Percentiles rank a stretch among this genome's conserved stretches.
These are phyloP conservation scores for Globisporangium recalcitrans DNA, from an alignment of 352 stramenopile species.

Conservation along the genomic window DNA sequence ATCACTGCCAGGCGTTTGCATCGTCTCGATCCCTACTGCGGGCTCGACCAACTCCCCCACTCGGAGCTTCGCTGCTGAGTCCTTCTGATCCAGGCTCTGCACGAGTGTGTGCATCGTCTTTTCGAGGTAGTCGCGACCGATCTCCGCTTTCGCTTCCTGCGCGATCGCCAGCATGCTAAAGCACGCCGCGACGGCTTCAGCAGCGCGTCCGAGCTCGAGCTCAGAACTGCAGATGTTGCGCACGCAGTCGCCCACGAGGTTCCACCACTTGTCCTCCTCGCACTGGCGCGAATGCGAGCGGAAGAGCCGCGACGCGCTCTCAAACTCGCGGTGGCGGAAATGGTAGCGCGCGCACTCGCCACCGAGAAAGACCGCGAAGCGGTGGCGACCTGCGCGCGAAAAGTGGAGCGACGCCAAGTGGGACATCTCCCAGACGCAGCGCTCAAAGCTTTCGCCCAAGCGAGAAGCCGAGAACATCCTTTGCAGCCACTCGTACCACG, in stretches of 20 bases:
- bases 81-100: conserved; percentile 26
- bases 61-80: conserved; percentile 25
- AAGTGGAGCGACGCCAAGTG: conserved; percentile 75
- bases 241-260: conserved; percentile 46
- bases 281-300: conserved; percentile 63
- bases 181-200: conserved; percentile 49
- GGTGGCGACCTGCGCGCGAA: conserved; percentile 58
- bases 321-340: conserved; percentile 43
- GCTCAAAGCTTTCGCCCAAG: conserved; percentile 34
- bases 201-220: conserved; percentile 42
- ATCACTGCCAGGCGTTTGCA: conserved; percentile 31
- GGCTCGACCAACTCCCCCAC: conserved; percentile 57
- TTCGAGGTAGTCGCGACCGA: conserved; percentile 44
- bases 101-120: conserved; percentile 45
- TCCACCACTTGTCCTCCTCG: conserved; percentile 76
- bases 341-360: conserved; percentile 68
- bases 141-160: conserved; percentile 37
- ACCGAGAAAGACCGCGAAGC: conserved; percentile 74
- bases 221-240: conserved; percentile 53
- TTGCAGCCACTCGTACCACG: conserved; percentile 58
- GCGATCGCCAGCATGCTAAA: conserved; percentile 60
- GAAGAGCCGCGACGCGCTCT: conserved; percentile 60
- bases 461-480: conserved; percentile 31
- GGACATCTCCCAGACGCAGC: conserved; percentile 64
- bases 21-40: conserved; percentile 46